Percentiles rank a stretch among this genome's conserved stretches.
phyloP scores from a whole-genome alignment of 495 filamentous ascomycete genomes.

The Aspergillus kassunensis region DNA sequence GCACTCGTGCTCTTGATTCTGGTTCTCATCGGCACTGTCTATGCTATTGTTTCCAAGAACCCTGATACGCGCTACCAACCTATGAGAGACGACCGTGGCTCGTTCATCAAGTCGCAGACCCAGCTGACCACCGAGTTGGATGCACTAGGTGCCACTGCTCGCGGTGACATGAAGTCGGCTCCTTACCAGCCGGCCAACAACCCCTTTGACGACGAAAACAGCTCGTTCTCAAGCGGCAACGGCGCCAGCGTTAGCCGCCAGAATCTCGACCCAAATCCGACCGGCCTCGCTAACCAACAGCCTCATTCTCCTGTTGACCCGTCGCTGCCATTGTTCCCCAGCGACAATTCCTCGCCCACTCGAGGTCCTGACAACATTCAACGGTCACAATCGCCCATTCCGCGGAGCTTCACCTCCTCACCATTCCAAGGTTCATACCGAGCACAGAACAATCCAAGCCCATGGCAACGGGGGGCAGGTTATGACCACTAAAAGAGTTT shows the following conservation, averaged over 20 bases:
- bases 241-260: slow-evolving; percentile 31
- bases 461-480: slow-evolving; percentile 64
- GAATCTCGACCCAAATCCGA: slow-evolving; percentile 25
- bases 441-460: slow-evolving; percentile 55
- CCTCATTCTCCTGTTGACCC: slow-evolving; percentile 59
- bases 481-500: slow-evolving; percentile 52
- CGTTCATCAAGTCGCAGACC: slow-evolving; percentile 97
- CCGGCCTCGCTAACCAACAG: slow-evolving; percentile 14
- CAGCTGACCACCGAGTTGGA: slow-evolving; percentile 87
- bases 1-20: slow-evolving; percentile 80
- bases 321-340: slow-evolving; percentile 59
- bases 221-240: slow-evolving; percentile 55
- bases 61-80: slow-evolving; percentile 94
- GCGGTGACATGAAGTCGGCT: slow-evolving; percentile 73
- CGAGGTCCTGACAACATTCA: slow-evolving; percentile 30
- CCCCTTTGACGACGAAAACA: slow-evolving; percentile 76
- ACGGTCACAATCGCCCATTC: slow-evolving; percentile 35
- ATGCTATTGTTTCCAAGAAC: slow-evolving; percentile 87
- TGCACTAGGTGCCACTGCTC: slow-evolving; percentile 86
- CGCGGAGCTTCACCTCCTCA: slow-evolving; percentile 29
- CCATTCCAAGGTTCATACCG: slow-evolving; percentile 37
- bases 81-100: slow-evolving; percentile 93
- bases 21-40: slow-evolving; percentile 77
- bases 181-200: slow-evolving; percentile 52
- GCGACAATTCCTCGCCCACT: slow-evolving; percentile 25